Conservation (phyloP, 78 protist genomes). For the slime mould (Dictyostelium discoideum) region DNA sequence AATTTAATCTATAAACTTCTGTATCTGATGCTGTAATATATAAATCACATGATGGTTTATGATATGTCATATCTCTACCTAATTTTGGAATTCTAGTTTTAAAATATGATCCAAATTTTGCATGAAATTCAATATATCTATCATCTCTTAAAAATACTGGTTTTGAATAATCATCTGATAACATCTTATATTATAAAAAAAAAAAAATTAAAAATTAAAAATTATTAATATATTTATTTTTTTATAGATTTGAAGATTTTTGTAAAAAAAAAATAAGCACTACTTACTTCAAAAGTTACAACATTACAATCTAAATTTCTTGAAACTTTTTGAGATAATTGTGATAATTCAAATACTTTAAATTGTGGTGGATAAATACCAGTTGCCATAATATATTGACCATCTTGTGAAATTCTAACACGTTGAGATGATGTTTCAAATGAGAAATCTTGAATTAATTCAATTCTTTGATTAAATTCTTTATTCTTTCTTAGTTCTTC, state of each 20-base stretch:
- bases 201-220: neutral
- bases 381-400: slow-evolving; percentile 87
- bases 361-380: slow-evolving; percentile 97
- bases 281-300: slow-evolving; percentile 71
- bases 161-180: slow-evolving; percentile 96
- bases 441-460: slow-evolving; percentile 97
- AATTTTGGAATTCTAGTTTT: slow-evolving; percentile 88
- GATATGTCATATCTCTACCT: slow-evolving; percentile 95
- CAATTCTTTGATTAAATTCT: slow-evolving; percentile 86
- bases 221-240: too few species aligned
- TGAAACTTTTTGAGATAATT: slow-evolving; percentile 93
- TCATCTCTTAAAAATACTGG: slow-evolving; percentile 89
- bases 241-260: too few species aligned
- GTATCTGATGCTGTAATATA: slow-evolving; percentile 55
- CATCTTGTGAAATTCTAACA: slow-evolving; percentile 86
- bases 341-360: slow-evolving; percentile 88
- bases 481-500: slow-evolving; percentile 52
- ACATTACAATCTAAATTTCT: slow-evolving; percentile 91
- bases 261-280: too few species aligned
- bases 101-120: slow-evolving; percentile 92
- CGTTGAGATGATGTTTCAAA: slow-evolving; percentile 88
- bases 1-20: slow-evolving; percentile 88
- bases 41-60: slow-evolving; percentile 87
- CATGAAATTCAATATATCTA: slow-evolving; percentile 95
- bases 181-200: slow-evolving; percentile 21